Evolutionary conservation across 371 early-diverging fungal genomes (phyloP), one percentile per base, ranked within the genome.

Genomic region (Dichotomocladium elegans): DNA sequence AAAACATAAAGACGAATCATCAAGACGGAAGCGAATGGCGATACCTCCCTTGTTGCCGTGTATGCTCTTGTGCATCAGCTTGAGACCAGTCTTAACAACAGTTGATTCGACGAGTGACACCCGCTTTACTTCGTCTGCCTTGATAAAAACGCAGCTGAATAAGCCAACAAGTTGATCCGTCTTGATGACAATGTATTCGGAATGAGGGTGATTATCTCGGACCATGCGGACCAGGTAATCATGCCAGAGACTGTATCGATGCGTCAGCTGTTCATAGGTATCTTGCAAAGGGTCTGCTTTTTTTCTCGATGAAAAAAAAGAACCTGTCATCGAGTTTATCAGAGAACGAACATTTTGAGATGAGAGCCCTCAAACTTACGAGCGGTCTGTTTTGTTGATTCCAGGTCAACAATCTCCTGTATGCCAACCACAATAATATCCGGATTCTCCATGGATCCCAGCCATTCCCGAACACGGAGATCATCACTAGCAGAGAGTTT

Each of bases 31-130:
- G 3, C 92, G 79, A 21, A 85, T 80, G n/a, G 85, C 86, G 43
- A 94, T 83, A 19, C 86, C 90, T n/a, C 94, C 94, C 82, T 93
- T 93, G 70, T 92, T 93, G 5, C 92, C 94, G 59, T 92, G 88
- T 0, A 68, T 26, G 25, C 64, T 61, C 35, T 59, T 64, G 7
- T 61, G 61, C 51, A 79, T 80, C 11, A 91, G 89, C 19, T 77
- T 80, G 51, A 93, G 47, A 3, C 94, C 92, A 0, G 94, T 93
- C 70, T 91, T 90, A 31, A 85, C 83, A 45, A 68, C 61, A 3
- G 69, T 73, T 1, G 68, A 60, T 4, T 64, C 60, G 9, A 51
- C 49, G 14, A 57, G 46, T 1, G 30, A 43, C 7, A 69, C 58
- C 4, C 62, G 68, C 11, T 52, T 40, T 6, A 53, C 52, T 7